These are phyloP conservation scores for Narthecium ossifragum DNA, from an alignment of 106 monocot species.

Conservation along the genomic window DNA sequence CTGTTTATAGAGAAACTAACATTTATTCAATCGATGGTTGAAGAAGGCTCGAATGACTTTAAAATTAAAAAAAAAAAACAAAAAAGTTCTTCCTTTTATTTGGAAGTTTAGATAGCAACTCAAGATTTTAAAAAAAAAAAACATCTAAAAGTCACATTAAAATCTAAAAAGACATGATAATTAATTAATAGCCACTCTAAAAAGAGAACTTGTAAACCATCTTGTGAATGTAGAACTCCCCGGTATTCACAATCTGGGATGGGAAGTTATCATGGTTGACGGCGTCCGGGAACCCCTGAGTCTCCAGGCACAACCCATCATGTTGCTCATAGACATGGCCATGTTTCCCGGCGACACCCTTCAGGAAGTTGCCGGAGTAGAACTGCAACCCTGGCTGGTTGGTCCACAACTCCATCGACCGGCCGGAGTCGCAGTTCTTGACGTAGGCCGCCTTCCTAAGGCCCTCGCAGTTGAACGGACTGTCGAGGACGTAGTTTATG, in stretches of 20 bases:
- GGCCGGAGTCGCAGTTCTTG: not conserved
- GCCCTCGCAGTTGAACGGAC: not conserved
- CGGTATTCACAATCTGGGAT: slow-evolving; percentile 25
- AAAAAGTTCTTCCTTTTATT: too few species aligned
- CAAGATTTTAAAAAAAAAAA: too few species aligned
- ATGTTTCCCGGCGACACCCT: slow-evolving; percentile 15
- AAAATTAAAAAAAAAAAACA: too few species aligned
- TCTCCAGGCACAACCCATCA: slow-evolving; percentile 30
- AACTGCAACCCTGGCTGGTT: slow-evolving; percentile 16
- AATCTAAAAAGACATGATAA: too few species aligned
- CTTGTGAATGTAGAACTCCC: slow-evolving; percentile 23
- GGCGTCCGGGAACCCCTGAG: slow-evolving; percentile 39
- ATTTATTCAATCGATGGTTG: too few species aligned
- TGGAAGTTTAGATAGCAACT: too few species aligned
- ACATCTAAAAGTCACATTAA: too few species aligned
- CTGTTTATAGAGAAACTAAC: too few species aligned
- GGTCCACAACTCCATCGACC: not conserved
- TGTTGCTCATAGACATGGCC: slow-evolving; percentile 16
- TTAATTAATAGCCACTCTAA: too few species aligned
- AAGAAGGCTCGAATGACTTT: too few species aligned
- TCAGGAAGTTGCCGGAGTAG: slow-evolving; percentile 23
- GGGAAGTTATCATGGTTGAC: slow-evolving; percentile 39
- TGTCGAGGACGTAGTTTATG: slow-evolving; percentile 34
- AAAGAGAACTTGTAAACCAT: slow-evolving; percentile 40
- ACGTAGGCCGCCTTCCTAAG: slow-evolving; percentile 20